Conservation (phyloP, 192 early-diverging fungal genomes). For the Backusella luteola region DNA sequence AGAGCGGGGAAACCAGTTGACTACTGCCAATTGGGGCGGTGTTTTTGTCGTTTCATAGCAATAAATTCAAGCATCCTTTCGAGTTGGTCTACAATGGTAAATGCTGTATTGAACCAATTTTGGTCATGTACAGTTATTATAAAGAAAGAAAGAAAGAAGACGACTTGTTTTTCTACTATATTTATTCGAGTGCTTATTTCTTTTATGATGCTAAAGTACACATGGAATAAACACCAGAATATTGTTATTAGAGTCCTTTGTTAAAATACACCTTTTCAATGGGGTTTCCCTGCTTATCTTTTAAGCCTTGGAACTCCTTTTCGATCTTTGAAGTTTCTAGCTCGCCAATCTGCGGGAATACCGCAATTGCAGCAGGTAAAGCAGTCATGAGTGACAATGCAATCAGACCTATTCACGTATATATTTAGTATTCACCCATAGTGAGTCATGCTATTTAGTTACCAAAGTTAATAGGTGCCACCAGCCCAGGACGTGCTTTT, state of each 20-base stretch:
- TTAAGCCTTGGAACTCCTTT: conserved; percentile 58
- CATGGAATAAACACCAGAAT: not conserved
- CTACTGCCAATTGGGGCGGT: too few species aligned
- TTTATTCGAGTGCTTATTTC: too few species aligned
- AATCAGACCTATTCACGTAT: conserved; percentile 47
- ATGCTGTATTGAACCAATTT: too few species aligned
- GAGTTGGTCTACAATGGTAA: too few species aligned
- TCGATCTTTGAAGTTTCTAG: conserved; percentile 62
- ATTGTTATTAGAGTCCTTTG: conserved; percentile 59
- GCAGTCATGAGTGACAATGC: conserved; percentile 69
- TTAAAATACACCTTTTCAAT: conserved; percentile 72
- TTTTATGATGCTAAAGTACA: not conserved
- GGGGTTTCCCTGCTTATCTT: conserved; percentile 54
- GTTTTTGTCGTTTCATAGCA: too few species aligned
- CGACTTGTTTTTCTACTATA: too few species aligned
- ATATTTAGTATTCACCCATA: not conserved
- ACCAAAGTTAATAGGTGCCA: conserved; percentile 64
- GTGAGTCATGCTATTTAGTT: conserved; percentile 9
- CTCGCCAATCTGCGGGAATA: conserved; percentile 72
- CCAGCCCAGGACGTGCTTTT: conserved; percentile 48
- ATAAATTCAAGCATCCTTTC: too few species aligned
- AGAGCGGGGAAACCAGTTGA: too few species aligned
- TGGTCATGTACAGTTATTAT: too few species aligned
- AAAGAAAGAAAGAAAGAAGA: too few species aligned
- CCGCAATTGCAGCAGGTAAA: conserved; percentile 73